Evolutionary conservation across 768 basidiomycete species (phyloP), one percentile per base, ranked within the genome.

Genomic region (Lactarius evosmus): DNA sequence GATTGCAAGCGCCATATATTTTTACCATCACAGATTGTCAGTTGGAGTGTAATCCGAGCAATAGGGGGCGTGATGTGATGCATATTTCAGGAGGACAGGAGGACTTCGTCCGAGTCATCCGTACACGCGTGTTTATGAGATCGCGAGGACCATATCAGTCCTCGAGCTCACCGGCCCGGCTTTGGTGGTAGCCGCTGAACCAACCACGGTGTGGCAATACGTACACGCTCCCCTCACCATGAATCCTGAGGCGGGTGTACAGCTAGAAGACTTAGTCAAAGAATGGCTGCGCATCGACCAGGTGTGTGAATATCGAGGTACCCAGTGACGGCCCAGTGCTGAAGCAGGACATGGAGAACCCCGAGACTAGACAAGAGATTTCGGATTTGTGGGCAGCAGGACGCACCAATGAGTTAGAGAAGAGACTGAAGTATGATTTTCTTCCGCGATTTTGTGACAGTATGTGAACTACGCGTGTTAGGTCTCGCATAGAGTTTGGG

Each of bases 401-500:
- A 22, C 72, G 83, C 38, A 71, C 70, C 7, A 70, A 72, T 32
- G 85, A 86, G 72, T 74, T 88, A 17, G 81, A 84, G 60, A 80
- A 71, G 58, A 79, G 85, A 27, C 77, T 88, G 80, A 81, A 80
- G 86, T 84, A 60, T 52, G 49, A 11, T 9, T 33, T 54, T 41
- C 8, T 40, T 29, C 44, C 19, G 11, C 8, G 9, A 27, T 56
- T 16, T 27, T 32, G 49, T n/a, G 25, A 16, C 22, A 17, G 14
- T 49, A 30, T 38, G 54, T 56, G 30, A 66, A 46, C 12, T 34
- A 4, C n/a, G 3, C 19, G n/a, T 29, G n/a, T 57, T 46, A 90
- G 89, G 68, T 75, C 76, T 4, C 83, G 93, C 38, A 94, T 95
- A 67, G 83, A 88, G 63, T 95, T 95, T 73, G 93, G 93, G 5